Evolutionary conservation across 306 rosid species (phyloP), one percentile per base, ranked within the genome.

Genomic region (Vicia villosa): DNA sequence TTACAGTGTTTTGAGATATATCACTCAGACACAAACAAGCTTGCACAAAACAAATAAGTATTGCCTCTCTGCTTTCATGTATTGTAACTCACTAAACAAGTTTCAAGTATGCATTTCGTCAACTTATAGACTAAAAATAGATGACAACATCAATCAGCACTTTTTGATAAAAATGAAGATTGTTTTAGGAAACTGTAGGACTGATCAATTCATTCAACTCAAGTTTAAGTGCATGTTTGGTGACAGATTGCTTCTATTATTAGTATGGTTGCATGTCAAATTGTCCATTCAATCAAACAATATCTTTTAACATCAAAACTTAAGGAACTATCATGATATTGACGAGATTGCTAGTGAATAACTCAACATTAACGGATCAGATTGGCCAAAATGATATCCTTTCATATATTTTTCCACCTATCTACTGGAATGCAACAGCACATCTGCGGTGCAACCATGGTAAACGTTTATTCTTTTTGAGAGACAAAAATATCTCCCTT

Each of bases 401-500:
- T 45, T 61, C 69, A 55, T 40, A 11, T 60, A 1, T 13, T 40
- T 82, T 57, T 65, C 77, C 68, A 62, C 26, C 68, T 68, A 72
- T 40, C 72, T 56, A 43, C 54, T 63, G 79, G 84, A 62, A 58
- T 46, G 60, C 79, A 26, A 73, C 66, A 43, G 83, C 73, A 76
- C 89, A 86, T 54, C 81, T 86, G 50, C 75, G 51, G 15, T 72
- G 86, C 84, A 88, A 75, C 92, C 95, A 91, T 55, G 76, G 72
- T 74, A 84, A 64, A 72, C 97, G 89, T 62, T 82, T 86, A 36
- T 86, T 85, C 22, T 67, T 70, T 77, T 60, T 88, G 63, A 91
- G 95, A 54, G 92, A 81, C 81, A 91, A 69, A 85, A 91, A 88
- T 16, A 70, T 70, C 79, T 88, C 97, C 80, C 95, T 72, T 11